Percentiles rank a stretch among this genome's conserved stretches.
These are phyloP conservation scores for Triangularia setosa DNA, from an alignment of 2,329 filamentous ascomycete genomes.

Conservation along the genomic window DNA sequence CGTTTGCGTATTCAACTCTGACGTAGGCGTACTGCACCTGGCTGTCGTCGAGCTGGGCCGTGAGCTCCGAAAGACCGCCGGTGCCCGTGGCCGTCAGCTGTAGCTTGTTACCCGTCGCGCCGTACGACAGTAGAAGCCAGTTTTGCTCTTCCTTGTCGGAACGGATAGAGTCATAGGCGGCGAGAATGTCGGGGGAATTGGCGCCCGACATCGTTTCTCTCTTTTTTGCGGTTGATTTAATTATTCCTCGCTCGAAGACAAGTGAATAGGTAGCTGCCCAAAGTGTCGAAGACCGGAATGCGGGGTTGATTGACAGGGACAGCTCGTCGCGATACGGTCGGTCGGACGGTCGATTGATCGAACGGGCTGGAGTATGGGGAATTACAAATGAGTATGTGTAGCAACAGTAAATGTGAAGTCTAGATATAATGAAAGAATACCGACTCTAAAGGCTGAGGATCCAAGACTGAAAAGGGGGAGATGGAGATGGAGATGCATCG, in stretches of 20 bases:
- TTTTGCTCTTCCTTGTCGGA: conserved; percentile 62
- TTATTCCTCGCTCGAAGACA: not conserved
- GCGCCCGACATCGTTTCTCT: conserved; percentile 48
- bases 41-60: conserved; percentile 50
- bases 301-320: not conserved
- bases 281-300: not conserved
- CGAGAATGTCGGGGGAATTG: conserved; percentile 55
- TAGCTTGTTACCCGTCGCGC: conserved; percentile 53
- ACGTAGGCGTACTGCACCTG: conserved; percentile 65
- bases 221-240: not conserved
- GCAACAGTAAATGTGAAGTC: not conserved
- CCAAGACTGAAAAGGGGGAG: not conserved
- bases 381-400: not conserved
- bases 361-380: not conserved
- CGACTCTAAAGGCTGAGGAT: not conserved
- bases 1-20: conserved; percentile 66
- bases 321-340: not conserved
- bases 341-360: not conserved
- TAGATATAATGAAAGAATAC: not conserved
- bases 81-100: conserved; percentile 53
- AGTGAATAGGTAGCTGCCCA: not conserved
- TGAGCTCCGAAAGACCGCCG: conserved; percentile 58
- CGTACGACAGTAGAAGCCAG: conserved; percentile 65
- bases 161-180: conserved; percentile 64
- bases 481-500: not conserved